Evolutionary conservation across 257 asterid species (phyloP).

Genomic region (Nemophila menziesii): DNA sequence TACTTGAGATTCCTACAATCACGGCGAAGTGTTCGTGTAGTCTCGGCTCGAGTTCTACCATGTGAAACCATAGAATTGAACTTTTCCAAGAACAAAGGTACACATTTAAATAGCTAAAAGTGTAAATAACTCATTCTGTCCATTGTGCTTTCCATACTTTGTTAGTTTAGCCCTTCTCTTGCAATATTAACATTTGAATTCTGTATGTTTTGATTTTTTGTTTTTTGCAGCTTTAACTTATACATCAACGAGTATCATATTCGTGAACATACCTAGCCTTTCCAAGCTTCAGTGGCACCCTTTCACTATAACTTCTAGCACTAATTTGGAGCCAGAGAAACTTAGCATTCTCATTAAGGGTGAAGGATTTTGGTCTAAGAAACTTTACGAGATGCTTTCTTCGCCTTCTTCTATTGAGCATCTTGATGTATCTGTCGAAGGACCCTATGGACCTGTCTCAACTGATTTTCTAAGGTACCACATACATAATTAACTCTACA

Average conservation of each 20-base stretch:
- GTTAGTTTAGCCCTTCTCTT: too few species aligned
- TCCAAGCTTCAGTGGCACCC: slow-evolving; percentile 96
- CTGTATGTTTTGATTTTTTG: too few species aligned
- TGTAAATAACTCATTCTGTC: too few species aligned
- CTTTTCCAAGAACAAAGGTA: slow-evolving; percentile 49
- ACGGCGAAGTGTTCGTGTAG: slow-evolving; percentile 30
- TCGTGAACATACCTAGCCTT: slow-evolving; percentile 57
- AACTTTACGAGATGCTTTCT: slow-evolving; percentile 44
- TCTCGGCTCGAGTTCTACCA: slow-evolving; percentile 58
- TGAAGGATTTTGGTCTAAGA: slow-evolving; percentile 73
- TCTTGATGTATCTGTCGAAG: slow-evolving; percentile 56
- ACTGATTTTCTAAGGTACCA: slow-evolving; percentile 63
- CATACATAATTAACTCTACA: too few species aligned
- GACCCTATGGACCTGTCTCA: slow-evolving; percentile 79
- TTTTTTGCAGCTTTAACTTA: slow-evolving; percentile 38
- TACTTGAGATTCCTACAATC: too few species aligned
- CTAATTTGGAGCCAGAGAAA: slow-evolving; percentile 54
- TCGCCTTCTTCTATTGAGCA: slow-evolving; percentile 45
- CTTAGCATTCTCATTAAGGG: slow-evolving; percentile 51
- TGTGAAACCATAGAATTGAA: slow-evolving; percentile 54
- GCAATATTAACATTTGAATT: too few species aligned
- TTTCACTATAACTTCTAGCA: slow-evolving; percentile 59
- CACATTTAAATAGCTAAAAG: too few species aligned
- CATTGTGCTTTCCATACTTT: too few species aligned
- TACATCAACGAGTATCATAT: slow-evolving; percentile 65